phyloP scores from a whole-genome alignment of 2,329 filamentous ascomycete genomes.

The Neonectria coccinea region DNA sequence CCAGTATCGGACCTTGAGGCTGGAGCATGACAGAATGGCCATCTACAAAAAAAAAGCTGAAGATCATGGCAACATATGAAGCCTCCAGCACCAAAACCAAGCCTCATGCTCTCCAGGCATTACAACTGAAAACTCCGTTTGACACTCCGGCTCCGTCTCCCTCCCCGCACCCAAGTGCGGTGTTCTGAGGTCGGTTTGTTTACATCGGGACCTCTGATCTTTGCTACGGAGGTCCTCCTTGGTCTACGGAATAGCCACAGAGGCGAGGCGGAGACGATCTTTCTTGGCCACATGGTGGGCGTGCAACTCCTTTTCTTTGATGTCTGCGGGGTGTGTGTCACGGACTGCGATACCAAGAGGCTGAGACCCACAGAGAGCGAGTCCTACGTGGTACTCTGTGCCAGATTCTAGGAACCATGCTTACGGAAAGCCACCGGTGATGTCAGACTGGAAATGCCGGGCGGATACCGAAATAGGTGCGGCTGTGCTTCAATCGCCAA shows the following conservation, averaged over 20 bases:
- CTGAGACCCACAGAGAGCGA: background rate
- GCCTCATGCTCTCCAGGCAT: background rate
- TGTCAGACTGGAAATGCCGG: background rate
- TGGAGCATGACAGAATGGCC: slow-evolving; percentile 3
- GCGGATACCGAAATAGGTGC: slow-evolving; percentile 14
- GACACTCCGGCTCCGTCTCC: slow-evolving; percentile 8
- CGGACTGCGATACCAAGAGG: background rate
- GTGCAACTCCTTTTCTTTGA: background rate
- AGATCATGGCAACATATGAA: slow-evolving; percentile 10
- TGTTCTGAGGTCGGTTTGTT: slow-evolving; percentile 12
- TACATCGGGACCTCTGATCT: slow-evolving; percentile 3
- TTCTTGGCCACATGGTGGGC: background rate
- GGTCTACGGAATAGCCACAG: slow-evolving; percentile 13
- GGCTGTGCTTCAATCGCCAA: slow-evolving; percentile 11
- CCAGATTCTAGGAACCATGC: background rate
- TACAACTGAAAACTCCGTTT: slow-evolving; percentile 3
- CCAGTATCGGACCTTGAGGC: slow-evolving; percentile 19
- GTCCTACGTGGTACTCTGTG: background rate
- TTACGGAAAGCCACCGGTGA: background rate
- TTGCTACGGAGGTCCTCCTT: slow-evolving; percentile 17
- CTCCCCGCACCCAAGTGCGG: slow-evolving; percentile 9
- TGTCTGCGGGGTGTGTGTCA: background rate
- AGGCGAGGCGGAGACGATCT: slow-evolving; percentile 18
- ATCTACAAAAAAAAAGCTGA: background rate
- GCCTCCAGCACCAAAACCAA: background rate